Percentiles rank a stretch among this genome's conserved stretches.
Conservation (phyloP, 768 basidiomycete species). For the Trametes meyenii region DNA sequence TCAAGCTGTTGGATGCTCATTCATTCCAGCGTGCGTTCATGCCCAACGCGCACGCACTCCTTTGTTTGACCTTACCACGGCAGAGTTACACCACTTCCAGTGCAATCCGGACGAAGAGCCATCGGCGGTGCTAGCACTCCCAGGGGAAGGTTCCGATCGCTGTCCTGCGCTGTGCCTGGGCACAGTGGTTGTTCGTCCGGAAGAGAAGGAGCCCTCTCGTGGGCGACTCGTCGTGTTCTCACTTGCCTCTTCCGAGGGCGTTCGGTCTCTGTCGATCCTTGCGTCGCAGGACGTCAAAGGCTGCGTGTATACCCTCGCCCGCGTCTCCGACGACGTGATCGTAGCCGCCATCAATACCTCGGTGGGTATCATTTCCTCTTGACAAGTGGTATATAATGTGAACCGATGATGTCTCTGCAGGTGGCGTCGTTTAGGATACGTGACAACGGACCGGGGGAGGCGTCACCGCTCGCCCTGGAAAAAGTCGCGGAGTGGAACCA, state of each 20-base stretch:
- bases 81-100: conserved; percentile 51
- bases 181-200: conserved; percentile 36
- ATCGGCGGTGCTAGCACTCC: conserved; percentile 48
- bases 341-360: conserved; percentile 77
- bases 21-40: conserved; percentile 51
- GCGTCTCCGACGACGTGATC: conserved; percentile 47
- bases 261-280: conserved; percentile 35
- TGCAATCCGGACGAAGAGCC: conserved; percentile 64
- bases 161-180: conserved; percentile 41
- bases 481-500: conserved; percentile 71
- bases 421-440: conserved; percentile 44
- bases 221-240: conserved; percentile 68
- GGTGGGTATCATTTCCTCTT: conserved; percentile 45
- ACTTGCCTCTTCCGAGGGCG: conserved; percentile 32
- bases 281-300: conserved; percentile 55
- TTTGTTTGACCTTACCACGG: conserved; percentile 17
- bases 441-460: conserved; percentile 45
- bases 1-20: conserved; percentile 68
- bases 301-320: conserved; percentile 67
- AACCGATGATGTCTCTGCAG: conserved; percentile 10
- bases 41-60: not conserved
- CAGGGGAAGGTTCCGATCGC: not conserved
- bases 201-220: conserved; percentile 39
- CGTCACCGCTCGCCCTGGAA: conserved; percentile 35
- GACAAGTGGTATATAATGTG: not conserved